Evolutionary conservation across 768 basidiomycete species (phyloP), one percentile per base, ranked within the genome.

Genomic region (Paxillus involutus): DNA sequence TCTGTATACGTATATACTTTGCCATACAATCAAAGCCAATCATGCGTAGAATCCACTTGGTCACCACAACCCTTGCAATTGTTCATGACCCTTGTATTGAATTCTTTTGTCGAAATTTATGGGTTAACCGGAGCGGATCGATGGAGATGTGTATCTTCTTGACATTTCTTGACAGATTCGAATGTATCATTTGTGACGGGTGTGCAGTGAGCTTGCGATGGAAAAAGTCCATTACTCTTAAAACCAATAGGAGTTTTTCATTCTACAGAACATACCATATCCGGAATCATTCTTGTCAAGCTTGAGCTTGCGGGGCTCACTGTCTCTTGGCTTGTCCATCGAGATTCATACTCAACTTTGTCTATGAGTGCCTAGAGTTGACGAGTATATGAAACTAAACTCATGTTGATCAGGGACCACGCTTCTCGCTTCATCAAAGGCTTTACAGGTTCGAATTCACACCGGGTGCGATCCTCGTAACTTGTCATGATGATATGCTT

Each of bases 1-100:
- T 59, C 56, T 69, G 55, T 72, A 63, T 63, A 58, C 68, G 59
- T 55, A 62, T 65, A 60, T 58, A 53, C 47, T 58, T 59, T 59
- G 39, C 52, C 29, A 54, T 55, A 48, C 55, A 35, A 51, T 42
- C 52, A 47, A 51, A 44, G 30, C 16, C 42, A 32, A 37, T 44
- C 45, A 40, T 58, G 37, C 44, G 51, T 42, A 44, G 49, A 47
- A 56, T 47, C 56, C 53, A 21, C n/a, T 30, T 56, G 49, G 33
- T 56, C 52, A 47, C 41, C 21, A 30, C 35, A 17, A 17, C 13
- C 13, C 41, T 32, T 42, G 36, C 30, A 35, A n/a, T n/a, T n/a
- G n/a, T n/a, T n/a, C n/a, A n/a, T n/a, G n/a, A n/a, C n/a, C n/a
- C n/a, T n/a, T n/a, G n/a, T n/a, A 24, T 30, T 32, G 33, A 37